These are phyloP conservation scores for Pontederia paniculata DNA, from an alignment of 176 grass and related monocot genomes.

Conservation along the genomic window DNA sequence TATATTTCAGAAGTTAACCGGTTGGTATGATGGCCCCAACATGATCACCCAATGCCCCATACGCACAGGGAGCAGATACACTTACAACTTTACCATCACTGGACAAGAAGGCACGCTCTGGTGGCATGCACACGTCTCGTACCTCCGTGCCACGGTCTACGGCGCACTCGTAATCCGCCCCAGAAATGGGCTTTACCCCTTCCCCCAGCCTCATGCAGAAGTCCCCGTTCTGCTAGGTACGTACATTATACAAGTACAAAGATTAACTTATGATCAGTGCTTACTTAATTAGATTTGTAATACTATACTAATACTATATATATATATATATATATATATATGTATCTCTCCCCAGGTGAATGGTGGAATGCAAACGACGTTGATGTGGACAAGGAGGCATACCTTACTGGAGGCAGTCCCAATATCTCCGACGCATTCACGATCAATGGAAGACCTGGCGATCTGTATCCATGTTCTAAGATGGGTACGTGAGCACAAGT, in stretches of 20 bases:
- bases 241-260: too few relatives aligned
- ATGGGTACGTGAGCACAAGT: neutral
- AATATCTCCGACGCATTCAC: slow-evolving; percentile 37
- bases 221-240: slow-evolving; percentile 35
- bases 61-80: slow-evolving; percentile 25
- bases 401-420: slow-evolving; percentile 18
- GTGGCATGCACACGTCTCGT: slow-evolving; percentile 52
- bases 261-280: too few relatives aligned
- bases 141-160: slow-evolving; percentile 35
- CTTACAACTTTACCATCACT: slow-evolving; percentile 35
- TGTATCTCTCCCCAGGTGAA: slow-evolving; percentile 26
- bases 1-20: slow-evolving; percentile 36
- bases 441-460: slow-evolving; percentile 40
- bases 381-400: slow-evolving; percentile 24
- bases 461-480: slow-evolving; percentile 16
- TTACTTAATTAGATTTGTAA: too few relatives aligned
- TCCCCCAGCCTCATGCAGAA: slow-evolving; percentile 34
- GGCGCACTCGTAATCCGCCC: slow-evolving; percentile 39
- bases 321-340: too few relatives aligned
- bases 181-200: slow-evolving; percentile 23
- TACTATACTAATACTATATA: too few relatives aligned
- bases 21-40: slow-evolving; percentile 48
- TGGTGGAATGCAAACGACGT: slow-evolving; percentile 48
- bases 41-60: slow-evolving; percentile 71
- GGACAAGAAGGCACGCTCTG: slow-evolving; percentile 54